Conservation (phyloP, 768 basidiomycete genomes). For the Naganishia randhawae region DNA sequence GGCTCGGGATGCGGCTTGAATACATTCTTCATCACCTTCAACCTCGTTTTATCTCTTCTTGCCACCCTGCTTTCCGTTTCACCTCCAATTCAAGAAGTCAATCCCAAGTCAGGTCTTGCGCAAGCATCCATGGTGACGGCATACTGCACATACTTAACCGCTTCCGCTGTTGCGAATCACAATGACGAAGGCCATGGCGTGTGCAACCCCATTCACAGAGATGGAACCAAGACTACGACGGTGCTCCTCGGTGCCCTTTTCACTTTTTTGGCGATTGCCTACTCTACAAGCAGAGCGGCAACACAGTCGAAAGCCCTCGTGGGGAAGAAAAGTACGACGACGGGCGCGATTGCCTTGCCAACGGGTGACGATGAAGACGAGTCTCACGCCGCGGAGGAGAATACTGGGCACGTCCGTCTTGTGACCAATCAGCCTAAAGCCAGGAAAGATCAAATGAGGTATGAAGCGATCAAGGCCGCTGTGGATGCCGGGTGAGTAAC, state of each 20-base stretch:
- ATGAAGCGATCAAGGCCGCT: slow-evolving; percentile 89
- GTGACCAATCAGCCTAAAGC: slow-evolving; percentile 76
- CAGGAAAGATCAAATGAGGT: slow-evolving; percentile 77
- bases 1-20: slow-evolving; percentile 82
- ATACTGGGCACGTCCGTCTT: slow-evolving; percentile 47
- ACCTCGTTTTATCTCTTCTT: slow-evolving; percentile 72
- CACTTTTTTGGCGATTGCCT: slow-evolving; percentile 97
- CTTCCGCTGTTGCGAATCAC: slow-evolving; percentile 90
- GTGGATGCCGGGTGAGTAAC: slow-evolving; percentile 83
- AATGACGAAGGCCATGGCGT: slow-evolving; percentile 58
- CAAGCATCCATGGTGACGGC: slow-evolving; percentile 96
- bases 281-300: slow-evolving; percentile 91
- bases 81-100: slow-evolving; percentile 81
- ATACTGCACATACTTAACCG: slow-evolving; percentile 92
- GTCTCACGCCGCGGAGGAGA: slow-evolving; percentile 49
- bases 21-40: slow-evolving; percentile 95
- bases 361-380: slow-evolving; percentile 65
- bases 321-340: slow-evolving; percentile 58
- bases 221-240: slow-evolving; percentile 71
- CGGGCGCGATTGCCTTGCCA: slow-evolving; percentile 63
- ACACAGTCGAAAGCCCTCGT: slow-evolving; percentile 89
- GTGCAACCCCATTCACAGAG: slow-evolving; percentile 81
- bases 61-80: slow-evolving; percentile 78
- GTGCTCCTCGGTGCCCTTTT: slow-evolving; percentile 87
- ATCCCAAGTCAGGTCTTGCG: slow-evolving; percentile 88